These are phyloP conservation scores for Rhodotorula graminis DNA, from an alignment of 768 basidiomycete species.

Conservation along the genomic window DNA sequence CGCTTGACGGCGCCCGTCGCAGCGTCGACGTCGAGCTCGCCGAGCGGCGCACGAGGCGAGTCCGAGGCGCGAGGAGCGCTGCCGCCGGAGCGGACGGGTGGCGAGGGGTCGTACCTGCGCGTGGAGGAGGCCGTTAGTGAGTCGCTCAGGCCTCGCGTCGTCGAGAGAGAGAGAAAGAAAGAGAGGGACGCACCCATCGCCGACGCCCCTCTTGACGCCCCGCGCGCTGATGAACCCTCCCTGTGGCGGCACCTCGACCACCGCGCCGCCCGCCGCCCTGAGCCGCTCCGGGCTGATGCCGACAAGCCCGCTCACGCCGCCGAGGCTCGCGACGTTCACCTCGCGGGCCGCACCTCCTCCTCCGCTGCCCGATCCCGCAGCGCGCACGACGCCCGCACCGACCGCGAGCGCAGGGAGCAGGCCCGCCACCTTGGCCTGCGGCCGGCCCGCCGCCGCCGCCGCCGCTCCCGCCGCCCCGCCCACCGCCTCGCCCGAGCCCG, in stretches of 20 bases:
- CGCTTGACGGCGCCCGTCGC: neutral
- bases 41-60: neutral
- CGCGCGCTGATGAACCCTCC: conserved; percentile 14
- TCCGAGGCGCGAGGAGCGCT: neutral
- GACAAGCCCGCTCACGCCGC: neutral
- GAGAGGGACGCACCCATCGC: neutral
- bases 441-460: neutral
- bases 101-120: neutral
- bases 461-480: neutral
- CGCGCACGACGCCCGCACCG: neutral
- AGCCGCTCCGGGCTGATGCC: neutral
- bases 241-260: neutral
- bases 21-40: neutral
- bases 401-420: neutral
- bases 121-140: neutral
- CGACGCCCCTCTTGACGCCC: conserved; percentile 9
- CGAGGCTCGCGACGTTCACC: too few species aligned
- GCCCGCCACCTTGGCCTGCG: neutral
- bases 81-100: neutral
- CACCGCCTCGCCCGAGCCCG: too few species aligned
- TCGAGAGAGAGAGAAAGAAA: too few species aligned
- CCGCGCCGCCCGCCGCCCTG: neutral
- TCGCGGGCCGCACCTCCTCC: too few species aligned
- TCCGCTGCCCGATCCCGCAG: neutral
- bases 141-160: too few species aligned